These are phyloP conservation scores for Fonsecaea monophora DNA, from an alignment of 2,329 filamentous ascomycete species.

Conservation along the genomic window DNA sequence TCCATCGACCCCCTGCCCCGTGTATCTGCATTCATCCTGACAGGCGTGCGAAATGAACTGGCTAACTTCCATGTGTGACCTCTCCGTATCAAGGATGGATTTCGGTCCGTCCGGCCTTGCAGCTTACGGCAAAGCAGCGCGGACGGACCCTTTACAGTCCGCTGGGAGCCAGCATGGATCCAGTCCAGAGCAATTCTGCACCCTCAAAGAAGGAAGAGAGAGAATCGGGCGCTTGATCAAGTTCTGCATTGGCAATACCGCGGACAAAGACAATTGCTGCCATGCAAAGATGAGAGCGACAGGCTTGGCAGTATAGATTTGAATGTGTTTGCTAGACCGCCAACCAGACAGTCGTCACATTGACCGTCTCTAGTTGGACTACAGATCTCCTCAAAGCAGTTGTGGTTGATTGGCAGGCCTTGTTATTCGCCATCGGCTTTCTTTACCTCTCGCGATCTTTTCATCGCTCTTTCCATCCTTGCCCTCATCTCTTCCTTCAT, in stretches of 20 bases:
- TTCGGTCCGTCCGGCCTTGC: background rate
- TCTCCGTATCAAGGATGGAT: background rate
- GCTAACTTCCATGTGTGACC: background rate
- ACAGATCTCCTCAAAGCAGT: background rate
- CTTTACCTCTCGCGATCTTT: background rate
- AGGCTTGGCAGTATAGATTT: background rate
- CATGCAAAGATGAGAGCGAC: background rate
- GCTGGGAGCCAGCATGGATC: background rate
- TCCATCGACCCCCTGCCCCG: background rate
- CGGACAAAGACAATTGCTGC: background rate
- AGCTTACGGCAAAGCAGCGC: background rate
- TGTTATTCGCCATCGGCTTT: background rate
- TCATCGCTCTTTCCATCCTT: slow-evolving; percentile 3
- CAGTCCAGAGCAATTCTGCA: background rate
- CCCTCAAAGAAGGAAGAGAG: background rate
- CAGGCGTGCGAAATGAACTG: background rate
- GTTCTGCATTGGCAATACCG: background rate
- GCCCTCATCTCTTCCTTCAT: background rate
- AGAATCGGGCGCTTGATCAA: background rate
- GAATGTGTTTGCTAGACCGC: background rate
- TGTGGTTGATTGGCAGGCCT: background rate
- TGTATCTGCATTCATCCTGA: background rate
- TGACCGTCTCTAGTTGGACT: background rate
- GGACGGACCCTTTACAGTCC: background rate
- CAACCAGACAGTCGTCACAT: background rate